Base-by-base conservation (phyloP, 2,329 filamentous ascomycete genomes). In the Exophiala calicioides region DNA sequence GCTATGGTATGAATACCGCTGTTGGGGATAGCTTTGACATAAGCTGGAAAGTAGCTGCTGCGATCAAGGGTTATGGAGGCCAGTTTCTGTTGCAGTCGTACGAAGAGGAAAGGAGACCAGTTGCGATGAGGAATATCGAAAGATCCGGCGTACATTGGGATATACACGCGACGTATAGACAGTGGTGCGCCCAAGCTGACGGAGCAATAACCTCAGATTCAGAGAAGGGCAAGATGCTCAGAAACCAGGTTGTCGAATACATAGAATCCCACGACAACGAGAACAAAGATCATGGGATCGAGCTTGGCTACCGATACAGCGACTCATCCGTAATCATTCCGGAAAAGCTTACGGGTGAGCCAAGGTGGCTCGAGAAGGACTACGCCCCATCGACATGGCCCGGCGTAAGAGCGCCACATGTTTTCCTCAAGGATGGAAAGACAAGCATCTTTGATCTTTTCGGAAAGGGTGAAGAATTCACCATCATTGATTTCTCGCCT, bases 1-100 rank as follows among this genome's bases (percentile, higher is more conserved):
- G 66, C 1, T 65, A 68, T 35, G 68, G 68, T 2, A 62, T 68
- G 56, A 70, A 70, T 39, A 67, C 52, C 12, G 66, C 61, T 0
- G 49, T 70, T 1, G 59, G 56, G 5, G 68, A 71, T 43, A 61
- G 58, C 1, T 55, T 63, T 27, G 62, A 67, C 40, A 47, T 71
- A 1, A 60, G 59, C n/a, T 70, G 66, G 67, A 63, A 62, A 19
- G 48, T 68, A 2, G 60, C 59, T 5, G 59, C 56, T 2, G 50
- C 63, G 2, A 15, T 64, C 1, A 48, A 59, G 15, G 60, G 59
- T n/a, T 57, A 57, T n/a, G 65, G 55, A 2, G 57, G 62, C 0
- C 36, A 32, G 7, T 20, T 35, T 1, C 50, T 67, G 1, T 50
- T 66, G 2, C 26, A 44, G 7, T 56, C 60, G 4, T 68, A 68